Conservation (phyloP, 495 filamentous ascomycete genomes). For the Aspergillus nidulans region DNA sequence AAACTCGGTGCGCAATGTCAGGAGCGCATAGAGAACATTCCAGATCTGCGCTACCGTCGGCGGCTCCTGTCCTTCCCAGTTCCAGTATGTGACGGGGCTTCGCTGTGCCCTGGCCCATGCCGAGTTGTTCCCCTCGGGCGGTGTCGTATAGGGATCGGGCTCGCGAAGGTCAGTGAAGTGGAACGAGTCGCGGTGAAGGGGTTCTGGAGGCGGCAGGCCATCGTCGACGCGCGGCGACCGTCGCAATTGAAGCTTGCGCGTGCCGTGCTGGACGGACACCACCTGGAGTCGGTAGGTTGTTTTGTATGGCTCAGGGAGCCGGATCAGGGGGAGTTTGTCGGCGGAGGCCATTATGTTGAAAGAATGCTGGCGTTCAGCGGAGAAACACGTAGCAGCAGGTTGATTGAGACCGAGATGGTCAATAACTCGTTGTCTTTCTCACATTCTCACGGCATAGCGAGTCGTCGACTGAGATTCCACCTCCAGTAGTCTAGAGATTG, state of each 20-base stretch:
- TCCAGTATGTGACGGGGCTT: constrained; percentile 23
- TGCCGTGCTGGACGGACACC: constrained; percentile 12
- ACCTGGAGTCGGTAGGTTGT: constrained; percentile 20
- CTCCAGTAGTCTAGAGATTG: no score
- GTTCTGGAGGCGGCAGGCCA: constrained; percentile 19
- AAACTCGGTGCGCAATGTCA: constrained; percentile 13
- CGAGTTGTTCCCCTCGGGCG: constrained; percentile 30
- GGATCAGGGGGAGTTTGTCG: constrained; percentile 17
- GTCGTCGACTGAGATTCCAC: no score
- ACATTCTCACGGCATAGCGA: no score
- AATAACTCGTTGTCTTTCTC: no score
- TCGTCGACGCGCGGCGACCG: constrained; percentile 17
- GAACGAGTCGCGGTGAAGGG: constrained; percentile 22
- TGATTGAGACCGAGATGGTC: neutral
- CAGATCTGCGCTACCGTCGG: constrained; percentile 53
- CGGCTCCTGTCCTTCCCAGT: constrained; percentile 27
- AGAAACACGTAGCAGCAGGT: neutral
- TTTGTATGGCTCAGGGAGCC: constrained; percentile 23
- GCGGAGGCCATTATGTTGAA: neutral
- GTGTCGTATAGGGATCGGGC: constrained; percentile 12
- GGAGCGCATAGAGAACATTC: constrained; percentile 51
- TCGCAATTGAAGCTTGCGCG: constrained; percentile 19
- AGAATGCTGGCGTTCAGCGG: neutral
- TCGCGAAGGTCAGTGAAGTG: constrained; percentile 18
- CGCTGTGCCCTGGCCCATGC: constrained; percentile 34